Evolutionary conservation across 2,329 filamentous ascomycete species (phyloP).

Genomic region (Tricladium varicosporioides): DNA sequence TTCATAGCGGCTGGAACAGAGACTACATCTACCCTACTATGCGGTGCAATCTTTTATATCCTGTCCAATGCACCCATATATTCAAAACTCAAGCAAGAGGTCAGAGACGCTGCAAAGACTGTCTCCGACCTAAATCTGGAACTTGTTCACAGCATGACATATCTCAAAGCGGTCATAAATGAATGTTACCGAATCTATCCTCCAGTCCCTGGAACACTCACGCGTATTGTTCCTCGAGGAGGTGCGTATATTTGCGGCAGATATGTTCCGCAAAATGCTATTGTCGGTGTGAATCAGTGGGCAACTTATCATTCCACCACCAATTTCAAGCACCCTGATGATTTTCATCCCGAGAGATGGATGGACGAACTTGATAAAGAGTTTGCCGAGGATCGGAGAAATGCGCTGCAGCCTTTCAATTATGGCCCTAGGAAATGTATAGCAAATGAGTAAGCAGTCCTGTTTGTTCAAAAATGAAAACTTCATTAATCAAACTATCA

Average conservation of each 20-base stretch:
- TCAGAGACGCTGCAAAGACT: constrained; percentile 36
- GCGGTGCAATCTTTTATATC: constrained; percentile 19
- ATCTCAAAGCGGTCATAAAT: constrained; percentile 41
- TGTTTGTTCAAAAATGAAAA: too few relatives aligned
- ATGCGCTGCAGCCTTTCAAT: constrained; percentile 6
- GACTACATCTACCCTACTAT: constrained; percentile 11
- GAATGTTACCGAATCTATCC: constrained; percentile 43
- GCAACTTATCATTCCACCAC: not conserved
- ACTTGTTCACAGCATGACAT: constrained; percentile 31
- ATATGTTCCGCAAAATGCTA: constrained; percentile 14
- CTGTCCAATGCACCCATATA: constrained; percentile 31
- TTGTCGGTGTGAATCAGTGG: not conserved
- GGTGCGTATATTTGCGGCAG: constrained; percentile 12
- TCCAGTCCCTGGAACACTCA: constrained; percentile 4
- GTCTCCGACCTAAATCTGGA: constrained; percentile 39
- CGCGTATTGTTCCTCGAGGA: constrained; percentile 11
- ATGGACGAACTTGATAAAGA: constrained; percentile 19
- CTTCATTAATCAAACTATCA: too few relatives aligned
- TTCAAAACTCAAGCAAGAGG: constrained; percentile 37
- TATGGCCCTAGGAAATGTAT: constrained; percentile 7
- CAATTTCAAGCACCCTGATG: constrained; percentile 26
- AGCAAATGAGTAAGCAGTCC: not conserved
- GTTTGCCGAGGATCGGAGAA: constrained; percentile 1
- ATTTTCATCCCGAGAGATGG: constrained; percentile 31
- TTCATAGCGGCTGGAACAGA: constrained; percentile 14